phyloP scores from a whole-genome alignment of 208 protist genomes.

The Porcisia hertigi region DNA sequence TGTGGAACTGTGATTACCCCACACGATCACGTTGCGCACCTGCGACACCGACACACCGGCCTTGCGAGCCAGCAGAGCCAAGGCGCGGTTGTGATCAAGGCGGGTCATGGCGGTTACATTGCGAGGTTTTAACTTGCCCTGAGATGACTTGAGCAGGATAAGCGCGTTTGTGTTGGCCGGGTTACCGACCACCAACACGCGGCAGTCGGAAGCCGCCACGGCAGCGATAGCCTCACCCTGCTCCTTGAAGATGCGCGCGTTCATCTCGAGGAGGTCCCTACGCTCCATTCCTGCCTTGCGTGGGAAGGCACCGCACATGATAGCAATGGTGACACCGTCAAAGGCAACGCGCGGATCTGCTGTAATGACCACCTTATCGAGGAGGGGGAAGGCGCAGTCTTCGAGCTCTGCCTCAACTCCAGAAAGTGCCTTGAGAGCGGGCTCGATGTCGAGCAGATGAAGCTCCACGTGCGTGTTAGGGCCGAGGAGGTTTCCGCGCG shows the following conservation, averaged over 20 bases:
- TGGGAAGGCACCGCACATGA: conserved; percentile 89
- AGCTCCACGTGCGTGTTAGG: conserved; percentile 88
- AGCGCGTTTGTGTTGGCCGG: conserved; percentile 98
- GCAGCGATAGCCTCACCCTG: conserved; percentile 91
- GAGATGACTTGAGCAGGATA: conserved; percentile 84
- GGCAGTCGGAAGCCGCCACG: conserved; percentile 80
- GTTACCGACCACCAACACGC: conserved; percentile 95
- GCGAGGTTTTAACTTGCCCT: conserved; percentile 67
- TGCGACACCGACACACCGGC: conserved; percentile 53
- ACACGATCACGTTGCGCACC: conserved; percentile 94
- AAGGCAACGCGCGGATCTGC: conserved; percentile 83
- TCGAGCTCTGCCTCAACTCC: conserved; percentile 93
- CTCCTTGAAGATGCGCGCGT: conserved; percentile 95
- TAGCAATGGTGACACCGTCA: conserved; percentile 71
- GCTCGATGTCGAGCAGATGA: conserved; percentile 89
- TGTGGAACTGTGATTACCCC: conserved; percentile 96
- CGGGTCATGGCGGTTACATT: conserved; percentile 96
- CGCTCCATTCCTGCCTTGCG: conserved; percentile 95
- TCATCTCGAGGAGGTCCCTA: conserved; percentile 95
- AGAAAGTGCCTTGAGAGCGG: conserved; percentile 73
- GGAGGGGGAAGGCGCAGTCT: conserved; percentile 93
- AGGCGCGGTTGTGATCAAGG: conserved; percentile 96
- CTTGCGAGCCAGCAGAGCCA: conserved; percentile 82
- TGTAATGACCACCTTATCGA: conserved; percentile 79
- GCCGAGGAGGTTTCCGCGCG: conserved; percentile 92